phyloP scores from a whole-genome alignment of 805 yeast species.

The Suhomyces kilbournensis region DNA sequence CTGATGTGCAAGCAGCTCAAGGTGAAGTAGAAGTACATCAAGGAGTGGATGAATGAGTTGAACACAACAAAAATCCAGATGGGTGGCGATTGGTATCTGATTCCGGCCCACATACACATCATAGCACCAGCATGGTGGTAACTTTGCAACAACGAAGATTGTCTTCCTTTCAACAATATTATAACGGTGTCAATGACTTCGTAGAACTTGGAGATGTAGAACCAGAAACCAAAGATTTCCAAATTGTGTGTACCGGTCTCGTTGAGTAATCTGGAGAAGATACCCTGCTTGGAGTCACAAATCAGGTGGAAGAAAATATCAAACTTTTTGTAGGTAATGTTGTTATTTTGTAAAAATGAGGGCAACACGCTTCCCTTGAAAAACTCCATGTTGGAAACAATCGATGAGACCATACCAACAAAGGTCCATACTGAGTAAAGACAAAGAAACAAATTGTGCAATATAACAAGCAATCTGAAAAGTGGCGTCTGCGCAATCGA shows the following conservation, averaged over 20 bases:
- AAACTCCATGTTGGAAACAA: constrained; percentile 37
- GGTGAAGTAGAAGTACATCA: constrained; percentile 70
- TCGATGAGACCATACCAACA: constrained; percentile 57
- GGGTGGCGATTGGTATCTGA: constrained; percentile 66
- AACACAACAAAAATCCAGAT: constrained; percentile 79
- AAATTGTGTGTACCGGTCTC: constrained; percentile 34
- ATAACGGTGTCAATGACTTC: constrained; percentile 69
- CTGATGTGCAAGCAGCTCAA: constrained; percentile 55
- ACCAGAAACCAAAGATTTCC: constrained; percentile 59
- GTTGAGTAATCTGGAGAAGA: constrained; percentile 39
- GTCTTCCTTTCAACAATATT: constrained; percentile 65
- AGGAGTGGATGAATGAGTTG: constrained; percentile 73
- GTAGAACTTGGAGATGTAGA: constrained; percentile 67
- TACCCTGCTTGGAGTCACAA: constrained; percentile 58
- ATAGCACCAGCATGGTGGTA: constrained; percentile 81
- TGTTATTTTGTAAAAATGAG: constrained; percentile 1
- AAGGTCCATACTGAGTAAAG: constrained; percentile 71
- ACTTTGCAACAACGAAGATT: constrained; percentile 63
- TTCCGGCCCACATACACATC: constrained; percentile 80
- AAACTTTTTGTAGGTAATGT: constrained; percentile 16
- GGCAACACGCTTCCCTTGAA: constrained; percentile 16
- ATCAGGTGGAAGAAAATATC: constrained; percentile 58
- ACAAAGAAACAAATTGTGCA: constrained; percentile 62
- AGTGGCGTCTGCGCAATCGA: constrained; percentile 39
- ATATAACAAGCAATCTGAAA: constrained; percentile 54